These are phyloP conservation scores for Flaveria brownii DNA, from an alignment of 129 eudicot genomes.

Conservation along the genomic window DNA sequence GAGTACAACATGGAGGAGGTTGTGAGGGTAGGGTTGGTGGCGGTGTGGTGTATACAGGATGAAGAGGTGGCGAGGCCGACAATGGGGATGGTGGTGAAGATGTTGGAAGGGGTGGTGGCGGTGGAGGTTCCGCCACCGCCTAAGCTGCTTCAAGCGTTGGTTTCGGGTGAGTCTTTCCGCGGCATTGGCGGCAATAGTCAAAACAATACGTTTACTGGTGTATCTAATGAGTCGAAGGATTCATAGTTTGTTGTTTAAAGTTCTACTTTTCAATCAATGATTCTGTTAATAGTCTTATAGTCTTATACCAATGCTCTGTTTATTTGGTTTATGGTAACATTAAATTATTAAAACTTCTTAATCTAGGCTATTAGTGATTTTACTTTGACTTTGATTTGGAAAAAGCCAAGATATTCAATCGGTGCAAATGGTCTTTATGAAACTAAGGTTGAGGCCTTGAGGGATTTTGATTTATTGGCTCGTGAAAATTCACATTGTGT, in stretches of 20 bases:
- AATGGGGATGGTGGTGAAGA: constrained; percentile 96
- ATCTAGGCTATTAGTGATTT: neutral
- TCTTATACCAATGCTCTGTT: constrained; percentile 13
- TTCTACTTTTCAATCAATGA: neutral
- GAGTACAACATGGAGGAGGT: constrained; percentile 62
- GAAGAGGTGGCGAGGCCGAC: constrained; percentile 78
- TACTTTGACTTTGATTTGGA: constrained; percentile 21
- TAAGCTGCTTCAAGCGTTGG: constrained; percentile 92
- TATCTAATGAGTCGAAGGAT: constrained; percentile 44
- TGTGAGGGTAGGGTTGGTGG: constrained; percentile 68
- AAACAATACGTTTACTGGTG: constrained; percentile 29
- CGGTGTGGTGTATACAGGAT: constrained; percentile 94
- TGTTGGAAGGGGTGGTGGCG: constrained; percentile 90
- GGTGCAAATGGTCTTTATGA: neutral
- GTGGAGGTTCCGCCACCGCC: constrained; percentile 82
- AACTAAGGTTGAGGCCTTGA: neutral
- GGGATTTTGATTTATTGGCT: neutral
- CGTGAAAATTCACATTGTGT: neutral
- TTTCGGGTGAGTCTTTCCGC: constrained; percentile 79
- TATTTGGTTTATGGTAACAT: constrained; percentile 17
- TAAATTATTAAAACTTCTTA: neutral
- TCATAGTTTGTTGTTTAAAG: constrained; percentile 31
- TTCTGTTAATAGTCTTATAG: constrained; percentile 29
- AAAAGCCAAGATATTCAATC: constrained; percentile 6
- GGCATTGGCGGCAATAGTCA: constrained; percentile 50